Conservation (phyloP, 176 grass and related monocot species). For the Cenchrus purpureus region DNA sequence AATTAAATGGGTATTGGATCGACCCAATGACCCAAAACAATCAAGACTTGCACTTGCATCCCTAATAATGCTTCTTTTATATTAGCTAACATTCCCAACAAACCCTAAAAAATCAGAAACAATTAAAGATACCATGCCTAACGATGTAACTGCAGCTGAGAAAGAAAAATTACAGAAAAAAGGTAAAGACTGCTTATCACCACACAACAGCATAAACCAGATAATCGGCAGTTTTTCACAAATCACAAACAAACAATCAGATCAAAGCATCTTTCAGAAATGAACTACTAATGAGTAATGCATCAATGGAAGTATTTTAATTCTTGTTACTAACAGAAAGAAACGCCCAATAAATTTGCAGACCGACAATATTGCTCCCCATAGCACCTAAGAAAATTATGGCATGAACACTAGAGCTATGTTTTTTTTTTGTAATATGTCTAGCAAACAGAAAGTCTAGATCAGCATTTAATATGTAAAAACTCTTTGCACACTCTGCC, state of each 20-base stretch:
- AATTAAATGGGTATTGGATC: neutral
- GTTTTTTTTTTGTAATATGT: neutral
- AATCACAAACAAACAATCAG: neutral
- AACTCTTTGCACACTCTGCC: too few relatives aligned
- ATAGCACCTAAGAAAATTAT: neutral
- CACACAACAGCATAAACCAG: neutral
- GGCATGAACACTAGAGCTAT: neutral
- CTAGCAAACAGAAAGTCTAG: neutral
- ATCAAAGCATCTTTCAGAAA: neutral
- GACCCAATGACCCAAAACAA: neutral
- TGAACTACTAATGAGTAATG: too few relatives aligned
- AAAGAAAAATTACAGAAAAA: neutral
- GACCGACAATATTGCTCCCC: neutral
- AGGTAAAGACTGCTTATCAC: conserved; percentile 26
- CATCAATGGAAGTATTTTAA: too few relatives aligned
- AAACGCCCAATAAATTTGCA: neutral
- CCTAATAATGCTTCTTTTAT: neutral
- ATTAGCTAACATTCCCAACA: neutral
- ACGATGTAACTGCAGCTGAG: neutral
- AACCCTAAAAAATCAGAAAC: conserved; percentile 15
- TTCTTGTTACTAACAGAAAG: too few relatives aligned
- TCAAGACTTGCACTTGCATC: neutral
- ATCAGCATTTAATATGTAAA: neutral
- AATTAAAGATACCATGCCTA: neutral
- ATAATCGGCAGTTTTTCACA: neutral